Evolutionary conservation across 257 asterid genomes (phyloP).

Genomic region (Cordia subcordata): DNA sequence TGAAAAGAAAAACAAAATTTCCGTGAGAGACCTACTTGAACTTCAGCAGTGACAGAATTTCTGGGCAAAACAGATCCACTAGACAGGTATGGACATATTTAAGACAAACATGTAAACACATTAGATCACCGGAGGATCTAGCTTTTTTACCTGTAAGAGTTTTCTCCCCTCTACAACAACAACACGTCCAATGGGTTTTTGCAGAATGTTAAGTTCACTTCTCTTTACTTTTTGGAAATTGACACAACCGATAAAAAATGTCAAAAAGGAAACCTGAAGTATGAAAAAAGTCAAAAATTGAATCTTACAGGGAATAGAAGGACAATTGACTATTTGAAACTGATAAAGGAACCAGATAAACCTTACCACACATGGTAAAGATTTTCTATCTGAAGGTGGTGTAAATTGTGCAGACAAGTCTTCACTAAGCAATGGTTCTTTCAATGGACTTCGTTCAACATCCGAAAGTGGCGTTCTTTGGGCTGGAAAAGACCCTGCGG

Average conservation of each 20-base stretch:
- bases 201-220: conserved; percentile 13
- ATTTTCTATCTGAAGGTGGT: conserved; percentile 42
- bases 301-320: background rate
- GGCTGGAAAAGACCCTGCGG: conserved; percentile 31
- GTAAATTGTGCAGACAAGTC: conserved; percentile 26
- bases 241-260: conserved; percentile 35
- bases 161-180: conserved; percentile 41
- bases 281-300: conserved; percentile 14
- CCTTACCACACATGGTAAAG: conserved; percentile 64
- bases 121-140: no score
- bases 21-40: background rate
- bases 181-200: conserved; percentile 26
- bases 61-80: conserved; percentile 3
- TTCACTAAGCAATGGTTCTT: conserved; percentile 49
- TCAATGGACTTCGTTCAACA: conserved; percentile 23
- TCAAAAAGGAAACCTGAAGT: conserved; percentile 47
- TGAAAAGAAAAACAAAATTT: background rate
- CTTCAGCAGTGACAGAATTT: background rate
- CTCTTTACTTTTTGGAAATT: conserved; percentile 23
- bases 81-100: no score
- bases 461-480: conserved; percentile 34
- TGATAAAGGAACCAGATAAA: background rate
- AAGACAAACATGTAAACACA: no score
- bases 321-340: no score
- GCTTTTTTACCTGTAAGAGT: conserved; percentile 34